Conservation (phyloP, 768 basidiomycete species). For the Suillus cothurnatus region DNA sequence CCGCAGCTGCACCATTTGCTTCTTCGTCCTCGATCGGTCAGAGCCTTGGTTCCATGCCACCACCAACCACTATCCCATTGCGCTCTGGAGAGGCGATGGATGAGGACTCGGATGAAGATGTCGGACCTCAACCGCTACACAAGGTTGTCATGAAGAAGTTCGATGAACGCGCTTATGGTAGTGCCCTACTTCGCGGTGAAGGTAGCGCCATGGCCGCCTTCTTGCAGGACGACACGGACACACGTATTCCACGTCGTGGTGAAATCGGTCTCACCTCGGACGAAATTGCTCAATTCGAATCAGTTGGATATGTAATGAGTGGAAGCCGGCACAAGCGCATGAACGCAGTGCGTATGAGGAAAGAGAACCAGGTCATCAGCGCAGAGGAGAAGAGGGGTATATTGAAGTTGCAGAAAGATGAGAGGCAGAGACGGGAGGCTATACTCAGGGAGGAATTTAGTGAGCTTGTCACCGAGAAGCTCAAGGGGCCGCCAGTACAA, state of each 20-base stretch:
- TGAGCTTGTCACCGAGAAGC: constrained; percentile 75
- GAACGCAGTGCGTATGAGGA: constrained; percentile 98
- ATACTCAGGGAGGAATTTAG: constrained; percentile 89
- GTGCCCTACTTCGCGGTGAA: constrained; percentile 91
- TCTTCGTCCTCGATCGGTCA: constrained; percentile 17
- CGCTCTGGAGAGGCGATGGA: constrained; percentile 27
- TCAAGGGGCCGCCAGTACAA: constrained; percentile 52
- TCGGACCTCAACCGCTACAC: constrained; percentile 77
- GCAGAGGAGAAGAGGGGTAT: constrained; percentile 98
- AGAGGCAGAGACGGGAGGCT: constrained; percentile 87
- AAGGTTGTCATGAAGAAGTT: constrained; percentile 52
- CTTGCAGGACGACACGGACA: constrained; percentile 78
- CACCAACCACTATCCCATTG: constrained; percentile 22
- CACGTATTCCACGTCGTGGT: constrained; percentile 96
- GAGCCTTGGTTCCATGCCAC: constrained; percentile 25
- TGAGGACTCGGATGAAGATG: constrained; percentile 60
- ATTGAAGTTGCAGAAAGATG: constrained; percentile 91
- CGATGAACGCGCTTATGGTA: constrained; percentile 87
- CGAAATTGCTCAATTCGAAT: constrained; percentile 86
- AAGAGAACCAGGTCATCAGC: constrained; percentile 99
- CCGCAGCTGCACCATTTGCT: constrained; percentile 32
- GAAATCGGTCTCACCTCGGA: constrained; percentile 93
- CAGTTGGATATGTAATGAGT: constrained; percentile 96
- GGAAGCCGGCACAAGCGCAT: constrained; percentile 93
- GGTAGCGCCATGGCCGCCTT: constrained; percentile 98